Conservation (phyloP, 2,329 filamentous ascomycete genomes). For the Verticillium dahliae region DNA sequence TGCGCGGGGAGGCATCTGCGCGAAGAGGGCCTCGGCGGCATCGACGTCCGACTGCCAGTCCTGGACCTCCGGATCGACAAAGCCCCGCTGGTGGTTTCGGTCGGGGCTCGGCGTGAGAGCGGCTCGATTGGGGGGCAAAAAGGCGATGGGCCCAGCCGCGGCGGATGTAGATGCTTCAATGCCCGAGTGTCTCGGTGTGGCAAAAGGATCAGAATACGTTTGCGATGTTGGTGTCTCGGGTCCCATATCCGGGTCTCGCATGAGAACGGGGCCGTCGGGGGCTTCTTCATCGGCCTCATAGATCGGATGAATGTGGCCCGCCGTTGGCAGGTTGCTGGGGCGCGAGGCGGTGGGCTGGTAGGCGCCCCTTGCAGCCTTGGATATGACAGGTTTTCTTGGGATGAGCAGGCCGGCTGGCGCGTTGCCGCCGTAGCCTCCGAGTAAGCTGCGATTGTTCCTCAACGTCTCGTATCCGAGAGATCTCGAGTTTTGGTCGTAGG, state of each 20-base stretch:
- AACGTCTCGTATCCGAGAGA: conserved; percentile 46
- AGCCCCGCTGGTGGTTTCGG: conserved; percentile 15
- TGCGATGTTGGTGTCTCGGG: conserved; percentile 27
- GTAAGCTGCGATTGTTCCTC: conserved; percentile 19
- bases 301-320: conserved; percentile 49
- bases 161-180: not conserved
- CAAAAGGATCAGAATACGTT: conserved; percentile 41
- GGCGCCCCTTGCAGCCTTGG: conserved; percentile 12
- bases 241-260: conserved; percentile 16
- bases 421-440: conserved; percentile 14
- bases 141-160: conserved; percentile 12
- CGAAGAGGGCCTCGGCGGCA: conserved; percentile 44
- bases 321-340: conserved; percentile 5
- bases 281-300: conserved; percentile 53
- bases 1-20: conserved; percentile 30
- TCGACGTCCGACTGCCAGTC: conserved; percentile 53
- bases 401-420: conserved; percentile 16
- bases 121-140: conserved; percentile 23
- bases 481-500: conserved; percentile 30
- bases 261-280: conserved; percentile 11
- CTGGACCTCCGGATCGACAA: conserved; percentile 45
- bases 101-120: conserved; percentile 35
- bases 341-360: conserved; percentile 10
- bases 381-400: conserved; percentile 23
- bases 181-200: conserved; percentile 28